A percentile compares a stretch with the other conserved stretches of the same genome.
These are phyloP conservation scores for Phaffomyces thermotolerans DNA, from an alignment of 805 yeast genomes.

Conservation along the genomic window DNA sequence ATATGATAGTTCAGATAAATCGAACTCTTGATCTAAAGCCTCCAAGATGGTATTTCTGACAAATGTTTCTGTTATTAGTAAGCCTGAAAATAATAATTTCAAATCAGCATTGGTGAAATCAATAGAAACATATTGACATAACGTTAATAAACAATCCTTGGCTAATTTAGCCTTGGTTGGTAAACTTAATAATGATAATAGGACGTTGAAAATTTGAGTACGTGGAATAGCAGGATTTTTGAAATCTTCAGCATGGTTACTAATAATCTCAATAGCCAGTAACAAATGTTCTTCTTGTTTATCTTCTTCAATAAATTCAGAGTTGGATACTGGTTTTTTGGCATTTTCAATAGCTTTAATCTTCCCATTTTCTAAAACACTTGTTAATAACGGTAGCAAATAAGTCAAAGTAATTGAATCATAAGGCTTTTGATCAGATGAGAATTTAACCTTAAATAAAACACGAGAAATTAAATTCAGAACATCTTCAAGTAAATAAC, in stretches of 20 bases:
- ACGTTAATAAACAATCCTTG: constrained; percentile 72
- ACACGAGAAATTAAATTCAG: constrained; percentile 53
- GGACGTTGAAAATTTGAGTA: constrained; percentile 47
- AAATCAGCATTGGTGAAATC: constrained; percentile 53
- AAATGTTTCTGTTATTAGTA: constrained; percentile 56
- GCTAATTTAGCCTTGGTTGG: constrained; percentile 76
- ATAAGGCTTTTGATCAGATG: constrained; percentile 65
- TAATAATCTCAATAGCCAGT: constrained; percentile 67
- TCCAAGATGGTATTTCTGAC: constrained; percentile 79
- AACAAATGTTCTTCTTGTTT: constrained; percentile 83
- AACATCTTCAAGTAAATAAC: constrained; percentile 44
- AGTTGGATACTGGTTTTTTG: constrained; percentile 42
- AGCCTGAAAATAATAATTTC: constrained; percentile 44
- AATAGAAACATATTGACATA: constrained; percentile 71
- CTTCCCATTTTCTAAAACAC: constrained; percentile 62
- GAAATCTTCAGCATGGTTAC: constrained; percentile 62
- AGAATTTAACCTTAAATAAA: constrained; percentile 66
- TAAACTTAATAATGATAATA: constrained; percentile 60
- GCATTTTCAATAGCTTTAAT: constrained; percentile 45
- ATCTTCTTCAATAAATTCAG: constrained; percentile 74
- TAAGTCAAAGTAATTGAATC: constrained; percentile 65
- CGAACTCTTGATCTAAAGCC: constrained; percentile 77
- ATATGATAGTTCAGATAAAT: constrained; percentile 35
- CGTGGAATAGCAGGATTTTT: constrained; percentile 66
- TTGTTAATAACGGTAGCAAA: constrained; percentile 64